Percentiles rank a stretch among this genome's conserved stretches.
These are phyloP conservation scores for Prunus padus DNA, from an alignment of 306 rosid species.

Conservation along the genomic window DNA sequence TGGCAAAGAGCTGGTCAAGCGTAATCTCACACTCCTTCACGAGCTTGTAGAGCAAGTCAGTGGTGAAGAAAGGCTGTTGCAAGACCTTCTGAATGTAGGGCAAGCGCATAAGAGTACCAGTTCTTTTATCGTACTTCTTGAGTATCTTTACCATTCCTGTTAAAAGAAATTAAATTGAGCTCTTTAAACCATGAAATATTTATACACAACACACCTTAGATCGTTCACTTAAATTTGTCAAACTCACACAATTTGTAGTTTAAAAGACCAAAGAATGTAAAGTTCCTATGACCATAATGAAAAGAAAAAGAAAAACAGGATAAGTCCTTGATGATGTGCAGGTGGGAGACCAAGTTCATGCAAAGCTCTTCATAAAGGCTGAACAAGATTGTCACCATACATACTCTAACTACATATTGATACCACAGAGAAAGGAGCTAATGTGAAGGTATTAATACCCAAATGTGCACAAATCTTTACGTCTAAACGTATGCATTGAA, in stretches of 20 bases:
- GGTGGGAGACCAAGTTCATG: background rate
- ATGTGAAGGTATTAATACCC: background rate
- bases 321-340: background rate
- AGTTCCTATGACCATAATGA: too few species aligned
- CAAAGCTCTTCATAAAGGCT: background rate
- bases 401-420: background rate
- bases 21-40: constrained; percentile 91
- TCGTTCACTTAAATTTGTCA: background rate
- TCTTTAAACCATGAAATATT: background rate
- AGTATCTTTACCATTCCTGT: constrained; percentile 91
- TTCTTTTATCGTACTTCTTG: constrained; percentile 96
- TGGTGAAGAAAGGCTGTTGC: constrained; percentile 93
- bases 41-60: constrained; percentile 89
- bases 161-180: constrained; percentile 15
- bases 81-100: constrained; percentile 95
- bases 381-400: background rate
- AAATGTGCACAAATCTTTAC: background rate
- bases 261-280: background rate
- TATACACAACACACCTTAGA: background rate
- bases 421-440: background rate
- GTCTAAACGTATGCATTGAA: background rate
- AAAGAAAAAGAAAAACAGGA: too few species aligned
- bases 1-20: constrained; percentile 75
- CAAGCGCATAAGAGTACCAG: constrained; percentile 94
- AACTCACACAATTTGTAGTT: background rate